Evolutionary conservation across 169 alveolate species (phyloP), one percentile per base, ranked within the genome.

Genomic region (Eimeria maxima): DNA sequence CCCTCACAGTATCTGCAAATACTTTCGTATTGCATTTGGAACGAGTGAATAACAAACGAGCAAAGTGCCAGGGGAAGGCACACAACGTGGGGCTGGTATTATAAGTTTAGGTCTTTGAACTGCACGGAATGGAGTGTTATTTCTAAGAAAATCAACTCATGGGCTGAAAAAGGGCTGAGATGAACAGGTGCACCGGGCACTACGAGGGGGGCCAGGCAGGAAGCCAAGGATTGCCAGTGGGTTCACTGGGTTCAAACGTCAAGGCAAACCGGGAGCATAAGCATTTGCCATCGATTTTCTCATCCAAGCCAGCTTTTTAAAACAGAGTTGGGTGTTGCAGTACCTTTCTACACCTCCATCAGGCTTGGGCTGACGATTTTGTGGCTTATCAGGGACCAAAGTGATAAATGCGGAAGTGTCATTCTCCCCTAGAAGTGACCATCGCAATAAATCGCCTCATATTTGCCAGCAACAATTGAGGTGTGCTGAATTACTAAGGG

Each of bases 141-240:
- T 71, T 33, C 29, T 4, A 24, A 14, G 50, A 4, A 71, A 50
- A 16, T 24, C 27, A 4, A 33, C 50, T 10, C 81, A 71, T 16
- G 81, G 18, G 50, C 4, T 10, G n/a, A 4, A 71, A 71, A 29
- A 29, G 16, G 81, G 81, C 81, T 71, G 81, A 33, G 47, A 18
- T 33, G 27, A 71, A 14, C 47, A 71, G 81, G 81, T 71, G 81
- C 81, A 71, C 81, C 81, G 53, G 60, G 60, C 27, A 14, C 50
- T 50, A 38, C 53, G 10, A 24, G 50, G 22, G 50, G 50, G 50
- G 42, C 53, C 53, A 11, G 53, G 29, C n/a, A 29, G 47, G 53
- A 71, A 67, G 45, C 78, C 81, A 8, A 27, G 14, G 53, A 71
- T 10, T 71, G 13, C 27, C 45, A 0, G 45, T 8, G n/a, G 38